Conservation (phyloP, 2,329 filamentous ascomycete species). For the Pestalotiopsis sp. region DNA sequence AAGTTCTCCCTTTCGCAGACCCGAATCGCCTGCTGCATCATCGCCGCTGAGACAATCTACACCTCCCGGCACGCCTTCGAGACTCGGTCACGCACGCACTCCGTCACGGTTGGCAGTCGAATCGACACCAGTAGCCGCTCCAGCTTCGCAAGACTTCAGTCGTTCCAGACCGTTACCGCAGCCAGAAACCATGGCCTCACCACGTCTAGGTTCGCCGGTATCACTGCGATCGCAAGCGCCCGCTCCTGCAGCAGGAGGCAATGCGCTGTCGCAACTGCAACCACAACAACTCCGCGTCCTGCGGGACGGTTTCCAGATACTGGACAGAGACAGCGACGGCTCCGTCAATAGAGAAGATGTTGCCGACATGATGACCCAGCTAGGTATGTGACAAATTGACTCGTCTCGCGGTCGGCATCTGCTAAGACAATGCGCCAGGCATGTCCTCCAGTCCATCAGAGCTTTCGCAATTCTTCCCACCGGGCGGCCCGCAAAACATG, state of each 20-base stretch:
- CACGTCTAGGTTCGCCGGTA: conserved; percentile 35
- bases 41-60: conserved; percentile 67
- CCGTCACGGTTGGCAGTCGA: conserved; percentile 45
- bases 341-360: conserved; percentile 82
- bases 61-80: conserved; percentile 64
- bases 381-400: conserved; percentile 54
- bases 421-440: conserved; percentile 48
- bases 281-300: conserved; percentile 83
- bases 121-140: conserved; percentile 44
- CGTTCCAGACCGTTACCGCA: conserved; percentile 23
- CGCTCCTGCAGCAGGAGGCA: conserved; percentile 45
- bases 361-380: conserved; percentile 81
- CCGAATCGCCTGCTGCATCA: conserved; percentile 67
- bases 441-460: conserved; percentile 73
- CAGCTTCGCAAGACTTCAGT: conserved; percentile 36
- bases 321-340: conserved; percentile 88
- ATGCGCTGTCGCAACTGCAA: conserved; percentile 72
- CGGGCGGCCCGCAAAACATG: conserved; percentile 71
- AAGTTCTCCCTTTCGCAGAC: conserved; percentile 65
- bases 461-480: conserved; percentile 81
- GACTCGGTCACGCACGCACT: conserved; percentile 43
- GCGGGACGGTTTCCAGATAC: conserved; percentile 89
- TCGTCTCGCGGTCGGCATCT: neutral
- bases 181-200: conserved; percentile 22
- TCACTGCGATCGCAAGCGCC: conserved; percentile 34